These are phyloP conservation scores for Cryptosporidium xiaoi DNA, from an alignment of 169 alveolate species.

Conservation along the genomic window DNA sequence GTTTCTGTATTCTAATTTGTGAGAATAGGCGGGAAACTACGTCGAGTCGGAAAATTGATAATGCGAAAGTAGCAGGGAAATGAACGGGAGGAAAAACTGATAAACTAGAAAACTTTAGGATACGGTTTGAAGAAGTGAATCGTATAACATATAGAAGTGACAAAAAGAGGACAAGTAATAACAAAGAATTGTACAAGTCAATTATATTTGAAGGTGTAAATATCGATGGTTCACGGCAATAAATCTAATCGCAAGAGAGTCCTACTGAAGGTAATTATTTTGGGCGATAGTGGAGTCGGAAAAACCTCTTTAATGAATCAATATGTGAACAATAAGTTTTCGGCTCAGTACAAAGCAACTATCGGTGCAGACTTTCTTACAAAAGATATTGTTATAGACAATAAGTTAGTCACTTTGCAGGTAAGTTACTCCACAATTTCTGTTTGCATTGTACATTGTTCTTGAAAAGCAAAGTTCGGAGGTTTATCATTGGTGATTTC, in stretches of 20 bases:
- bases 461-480: too few species aligned
- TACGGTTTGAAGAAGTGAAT: neutral
- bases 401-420: conserved; percentile 94
- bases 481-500: too few species aligned
- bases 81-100: too few species aligned
- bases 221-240: neutral
- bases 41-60: conserved; percentile 58
- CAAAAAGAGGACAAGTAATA: neutral
- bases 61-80: too few species aligned
- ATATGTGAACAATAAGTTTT: conserved; percentile 95
- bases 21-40: conserved; percentile 58
- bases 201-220: too few species aligned
- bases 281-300: conserved; percentile 99
- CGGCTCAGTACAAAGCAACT: conserved; percentile 97
- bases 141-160: neutral
- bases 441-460: neutral
- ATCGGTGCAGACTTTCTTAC: conserved; percentile 99
- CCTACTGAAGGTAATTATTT: conserved; percentile 93
- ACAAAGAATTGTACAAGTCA: too few species aligned
- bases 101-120: too few species aligned
- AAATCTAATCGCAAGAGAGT: conserved; percentile 86
- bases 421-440: conserved; percentile 75
- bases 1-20: neutral
- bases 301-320: conserved; percentile 98
- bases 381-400: conserved; percentile 95